These are phyloP conservation scores for Streptanthus diversifolius DNA, from an alignment of 345 rosid species.

Conservation along the genomic window DNA sequence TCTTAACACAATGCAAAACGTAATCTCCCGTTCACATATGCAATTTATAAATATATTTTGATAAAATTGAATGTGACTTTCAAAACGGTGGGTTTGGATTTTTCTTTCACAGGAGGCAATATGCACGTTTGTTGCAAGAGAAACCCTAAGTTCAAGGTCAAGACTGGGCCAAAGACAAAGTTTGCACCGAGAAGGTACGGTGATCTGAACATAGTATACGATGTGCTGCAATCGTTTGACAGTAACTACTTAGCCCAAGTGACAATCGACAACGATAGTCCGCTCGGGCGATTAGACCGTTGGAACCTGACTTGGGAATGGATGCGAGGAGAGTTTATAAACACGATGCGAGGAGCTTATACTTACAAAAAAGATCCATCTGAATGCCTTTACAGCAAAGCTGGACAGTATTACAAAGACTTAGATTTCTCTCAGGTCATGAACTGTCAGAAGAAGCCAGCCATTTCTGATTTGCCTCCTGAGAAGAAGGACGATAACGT, in stretches of 20 bases:
- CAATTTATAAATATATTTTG: not conserved
- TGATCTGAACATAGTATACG: slow-evolving; percentile 63
- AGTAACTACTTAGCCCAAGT: slow-evolving; percentile 86
- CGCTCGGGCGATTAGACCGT: slow-evolving; percentile 74
- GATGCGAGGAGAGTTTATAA: slow-evolving; percentile 82
- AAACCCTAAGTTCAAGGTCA: slow-evolving; percentile 59
- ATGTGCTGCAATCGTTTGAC: slow-evolving; percentile 58
- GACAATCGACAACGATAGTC: slow-evolving; percentile 68
- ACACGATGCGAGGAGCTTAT: slow-evolving; percentile 79
- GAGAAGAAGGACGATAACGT: slow-evolving; percentile 49
- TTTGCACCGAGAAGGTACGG: slow-evolving; percentile 52
- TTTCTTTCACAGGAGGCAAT: slow-evolving; percentile 43
- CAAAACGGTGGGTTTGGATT: not conserved
- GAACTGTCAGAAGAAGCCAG: slow-evolving; percentile 63
- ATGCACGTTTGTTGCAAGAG: slow-evolving; percentile 72
- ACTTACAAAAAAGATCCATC: slow-evolving; percentile 50
- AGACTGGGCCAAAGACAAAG: slow-evolving; percentile 40
- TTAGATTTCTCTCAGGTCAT: slow-evolving; percentile 67
- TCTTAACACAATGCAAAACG: not conserved
- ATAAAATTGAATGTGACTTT: not conserved
- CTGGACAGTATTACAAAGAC: slow-evolving; percentile 56
- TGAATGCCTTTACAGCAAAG: slow-evolving; percentile 58
- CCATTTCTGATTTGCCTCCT: slow-evolving; percentile 70
- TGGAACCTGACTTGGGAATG: slow-evolving; percentile 98
- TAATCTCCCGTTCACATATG: not conserved